phyloP scores from a whole-genome alignment of 1,284 basidiomycete genomes.

The Apiotrichum gamsii region DNA sequence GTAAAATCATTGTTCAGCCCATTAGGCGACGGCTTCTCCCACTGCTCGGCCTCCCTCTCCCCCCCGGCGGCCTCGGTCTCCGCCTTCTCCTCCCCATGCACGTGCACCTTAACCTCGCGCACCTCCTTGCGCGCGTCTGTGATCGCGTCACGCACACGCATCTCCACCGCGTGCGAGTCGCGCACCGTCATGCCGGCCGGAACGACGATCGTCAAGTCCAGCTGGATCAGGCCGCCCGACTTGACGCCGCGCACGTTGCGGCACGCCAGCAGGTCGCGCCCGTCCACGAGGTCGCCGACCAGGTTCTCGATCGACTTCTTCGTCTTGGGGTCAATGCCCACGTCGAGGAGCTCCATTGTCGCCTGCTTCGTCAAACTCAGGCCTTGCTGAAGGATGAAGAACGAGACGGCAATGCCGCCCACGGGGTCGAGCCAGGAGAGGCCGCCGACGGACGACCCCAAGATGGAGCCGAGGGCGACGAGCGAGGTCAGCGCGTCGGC shows the following conservation, averaged over 20 bases:
- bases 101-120: conserved; percentile 70
- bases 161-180: conserved; percentile 58
- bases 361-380: conserved; percentile 63
- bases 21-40: neutral
- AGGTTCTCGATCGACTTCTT: conserved; percentile 54
- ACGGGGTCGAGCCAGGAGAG: conserved; percentile 82
- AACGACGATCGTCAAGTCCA: conserved; percentile 58
- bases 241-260: conserved; percentile 66
- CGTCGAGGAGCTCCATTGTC: conserved; percentile 77
- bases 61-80: neutral
- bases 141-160: conserved; percentile 57
- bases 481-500: conserved; percentile 86
- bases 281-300: conserved; percentile 55
- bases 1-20: conserved; percentile 17
- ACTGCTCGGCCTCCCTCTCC: neutral
- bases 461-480: conserved; percentile 80
- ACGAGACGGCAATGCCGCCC: conserved; percentile 82
- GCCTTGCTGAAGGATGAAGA: conserved; percentile 85
- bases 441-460: conserved; percentile 76
- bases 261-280: conserved; percentile 53
- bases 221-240: conserved; percentile 54
- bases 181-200: conserved; percentile 56
- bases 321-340: conserved; percentile 62
- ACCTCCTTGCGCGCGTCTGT: conserved; percentile 63
- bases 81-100: conserved; percentile 45